A percentile compares a stretch with the other conserved stretches of the same genome.
Conservation (phyloP, 1,284 basidiomycete species). For the Austroboletus niveus region DNA sequence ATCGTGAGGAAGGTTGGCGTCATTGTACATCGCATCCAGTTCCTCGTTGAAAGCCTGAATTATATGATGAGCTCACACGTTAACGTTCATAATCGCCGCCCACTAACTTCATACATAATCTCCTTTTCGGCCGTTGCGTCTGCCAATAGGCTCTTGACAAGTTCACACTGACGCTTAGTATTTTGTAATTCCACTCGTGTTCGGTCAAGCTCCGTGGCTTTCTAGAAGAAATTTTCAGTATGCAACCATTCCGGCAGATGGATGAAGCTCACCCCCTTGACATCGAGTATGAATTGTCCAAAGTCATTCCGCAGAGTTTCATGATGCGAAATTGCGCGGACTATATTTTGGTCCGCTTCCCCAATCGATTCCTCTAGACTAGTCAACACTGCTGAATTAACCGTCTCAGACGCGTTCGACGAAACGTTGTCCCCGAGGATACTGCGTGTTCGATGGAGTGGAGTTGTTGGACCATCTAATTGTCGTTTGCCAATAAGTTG, state of each 20-base stretch:
- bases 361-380: constrained; percentile 50
- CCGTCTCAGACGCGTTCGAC: constrained; percentile 23
- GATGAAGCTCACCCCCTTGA: constrained; percentile 51
- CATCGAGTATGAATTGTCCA: constrained; percentile 44
- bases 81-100: not conserved
- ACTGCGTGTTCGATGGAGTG: constrained; percentile 43
- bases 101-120: constrained; percentile 82
- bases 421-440: constrained; percentile 25
- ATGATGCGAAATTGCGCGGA: constrained; percentile 49
- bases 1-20: constrained; percentile 71
- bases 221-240: constrained; percentile 36
- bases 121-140: constrained; percentile 85
- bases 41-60: constrained; percentile 87
- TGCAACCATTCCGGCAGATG: not conserved
- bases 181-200: constrained; percentile 65
- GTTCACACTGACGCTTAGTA: constrained; percentile 69
- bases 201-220: constrained; percentile 56
- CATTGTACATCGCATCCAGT: constrained; percentile 84
- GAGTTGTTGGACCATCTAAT: constrained; percentile 42
- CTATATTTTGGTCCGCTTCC: constrained; percentile 58
- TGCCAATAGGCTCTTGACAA: constrained; percentile 70
- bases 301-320: constrained; percentile 52
- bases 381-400: constrained; percentile 28
- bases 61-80: constrained; percentile 11
- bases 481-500: constrained; percentile 62